Evolutionary conservation across 371 early-diverging fungal species (phyloP).

Genomic region (Paraphysoderma sedebokerense): DNA sequence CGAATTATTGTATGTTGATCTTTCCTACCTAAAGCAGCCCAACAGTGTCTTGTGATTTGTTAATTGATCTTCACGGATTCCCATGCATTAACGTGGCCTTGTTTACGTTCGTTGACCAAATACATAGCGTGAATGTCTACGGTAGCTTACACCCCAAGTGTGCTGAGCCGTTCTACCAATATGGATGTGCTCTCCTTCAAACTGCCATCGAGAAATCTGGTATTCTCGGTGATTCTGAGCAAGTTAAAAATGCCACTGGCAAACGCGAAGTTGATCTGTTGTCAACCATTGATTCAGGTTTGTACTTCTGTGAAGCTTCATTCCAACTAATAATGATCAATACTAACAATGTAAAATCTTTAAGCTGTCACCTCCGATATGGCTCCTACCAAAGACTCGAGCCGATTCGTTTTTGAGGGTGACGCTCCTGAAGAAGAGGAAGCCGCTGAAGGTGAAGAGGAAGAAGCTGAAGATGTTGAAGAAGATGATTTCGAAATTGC

Average conservation of each 20-base stretch:
- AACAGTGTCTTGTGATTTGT: no score
- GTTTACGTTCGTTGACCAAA: no score
- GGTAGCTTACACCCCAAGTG: slow-evolving; percentile 10
- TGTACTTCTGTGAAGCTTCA: not conserved
- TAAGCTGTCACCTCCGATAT: not conserved
- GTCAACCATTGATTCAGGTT: slow-evolving; percentile 7
- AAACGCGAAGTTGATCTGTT: slow-evolving; percentile 12
- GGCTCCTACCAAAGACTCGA: slow-evolving; percentile 4
- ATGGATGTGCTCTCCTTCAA: slow-evolving; percentile 60
- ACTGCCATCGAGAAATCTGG: slow-evolving; percentile 56
- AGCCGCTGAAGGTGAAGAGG: slow-evolving; percentile 15
- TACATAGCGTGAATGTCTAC: not conserved
- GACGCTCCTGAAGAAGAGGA: slow-evolving; percentile 26
- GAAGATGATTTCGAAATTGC: slow-evolving; percentile 72
- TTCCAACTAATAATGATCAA: slow-evolving; percentile 2
- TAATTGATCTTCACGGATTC: no score
- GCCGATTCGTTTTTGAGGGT: slow-evolving; percentile 13
- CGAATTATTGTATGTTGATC: no score
- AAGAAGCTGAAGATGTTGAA: slow-evolving; percentile 2
- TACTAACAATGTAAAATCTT: slow-evolving; percentile 1
- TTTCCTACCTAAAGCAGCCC: no score
- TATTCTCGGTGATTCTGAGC: slow-evolving; percentile 32
- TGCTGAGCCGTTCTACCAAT: slow-evolving; percentile 58
- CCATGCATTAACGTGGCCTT: no score
- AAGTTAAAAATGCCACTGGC: not conserved